A percentile compares a stretch with the other conserved stretches of the same genome.
These are phyloP conservation scores for Casuarina glauca DNA, from an alignment of 306 rosid species.

Conservation along the genomic window DNA sequence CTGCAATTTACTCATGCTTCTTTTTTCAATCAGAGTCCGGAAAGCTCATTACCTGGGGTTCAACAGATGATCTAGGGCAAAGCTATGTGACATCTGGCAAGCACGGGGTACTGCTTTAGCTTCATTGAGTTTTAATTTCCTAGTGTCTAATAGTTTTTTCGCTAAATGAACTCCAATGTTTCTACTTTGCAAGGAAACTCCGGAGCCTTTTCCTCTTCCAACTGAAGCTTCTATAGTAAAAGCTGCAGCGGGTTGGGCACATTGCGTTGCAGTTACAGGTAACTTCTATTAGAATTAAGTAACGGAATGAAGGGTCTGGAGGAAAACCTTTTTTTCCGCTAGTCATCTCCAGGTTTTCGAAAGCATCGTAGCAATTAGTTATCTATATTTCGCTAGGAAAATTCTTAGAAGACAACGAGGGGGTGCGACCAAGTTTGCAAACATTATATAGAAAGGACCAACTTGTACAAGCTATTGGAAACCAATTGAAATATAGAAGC, in stretches of 20 bases:
- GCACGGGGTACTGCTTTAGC: conserved; percentile 70
- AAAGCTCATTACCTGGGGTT: conserved; percentile 96
- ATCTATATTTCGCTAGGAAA: neutral
- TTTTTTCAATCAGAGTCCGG: conserved; percentile 57
- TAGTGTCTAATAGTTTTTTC: neutral
- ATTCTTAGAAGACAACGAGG: conserved; percentile 16
- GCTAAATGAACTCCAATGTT: conserved; percentile 28
- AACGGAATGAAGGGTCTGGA: conserved; percentile 9
- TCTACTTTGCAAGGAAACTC: conserved; percentile 67
- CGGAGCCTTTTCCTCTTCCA: conserved; percentile 93
- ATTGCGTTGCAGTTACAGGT: conserved; percentile 87
- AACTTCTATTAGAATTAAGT: conserved; percentile 24
- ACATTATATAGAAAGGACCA: conserved; percentile 15
- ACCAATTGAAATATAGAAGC: conserved; percentile 5
- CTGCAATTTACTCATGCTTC: conserved; percentile 9
- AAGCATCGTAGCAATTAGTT: neutral
- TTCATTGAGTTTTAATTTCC: neutral
- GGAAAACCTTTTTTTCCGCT: conserved; percentile 1
- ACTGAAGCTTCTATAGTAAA: conserved; percentile 55
- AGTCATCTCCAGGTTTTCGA: conserved; percentile 16
- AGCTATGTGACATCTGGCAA: conserved; percentile 95
- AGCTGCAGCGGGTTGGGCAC: conserved; percentile 98
- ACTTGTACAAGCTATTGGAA: conserved; percentile 18
- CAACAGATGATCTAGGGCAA: conserved; percentile 96
- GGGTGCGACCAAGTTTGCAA: conserved; percentile 8